Conservation (phyloP, 768 basidiomycete genomes). For the Chiua virens region DNA sequence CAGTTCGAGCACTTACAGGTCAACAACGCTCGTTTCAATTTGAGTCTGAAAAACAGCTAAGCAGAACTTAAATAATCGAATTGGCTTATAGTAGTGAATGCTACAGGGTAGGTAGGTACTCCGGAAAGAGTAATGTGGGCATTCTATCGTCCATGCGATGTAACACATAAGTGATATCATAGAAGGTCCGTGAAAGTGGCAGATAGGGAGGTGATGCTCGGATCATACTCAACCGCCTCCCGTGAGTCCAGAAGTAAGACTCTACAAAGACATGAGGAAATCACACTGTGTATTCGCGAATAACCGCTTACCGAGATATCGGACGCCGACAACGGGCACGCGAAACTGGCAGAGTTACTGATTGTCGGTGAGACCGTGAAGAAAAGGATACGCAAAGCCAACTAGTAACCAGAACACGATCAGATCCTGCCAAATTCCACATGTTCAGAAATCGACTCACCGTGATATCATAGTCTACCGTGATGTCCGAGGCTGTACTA, state of each 20-base stretch:
- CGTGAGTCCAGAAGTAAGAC: slow-evolving; percentile 15
- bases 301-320: slow-evolving; percentile 22
- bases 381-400: slow-evolving; percentile 63
- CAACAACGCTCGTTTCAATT: background rate
- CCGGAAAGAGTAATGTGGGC: background rate
- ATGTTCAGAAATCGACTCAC: slow-evolving; percentile 31
- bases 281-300: background rate
- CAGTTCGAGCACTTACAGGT: background rate
- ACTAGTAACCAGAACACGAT: slow-evolving; percentile 35
- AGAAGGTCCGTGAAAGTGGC: slow-evolving; percentile 6
- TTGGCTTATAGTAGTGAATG: background rate
- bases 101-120: slow-evolving; percentile 1
- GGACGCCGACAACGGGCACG: slow-evolving; percentile 55
- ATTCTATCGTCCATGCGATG: slow-evolving; percentile 20
- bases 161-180: slow-evolving; percentile 7
- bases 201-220: background rate
- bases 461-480: slow-evolving; percentile 65
- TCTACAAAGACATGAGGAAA: slow-evolving; percentile 19
- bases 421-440: slow-evolving; percentile 4
- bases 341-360: slow-evolving; percentile 57
- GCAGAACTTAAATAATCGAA: background rate
- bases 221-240: slow-evolving; percentile 3
- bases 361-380: slow-evolving; percentile 68
- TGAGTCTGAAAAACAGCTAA: no score
- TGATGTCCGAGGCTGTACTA: slow-evolving; percentile 46